Evolutionary conservation across 2,329 filamentous ascomycete genomes (phyloP).

Genomic region (Clarireedia sp.): DNA sequence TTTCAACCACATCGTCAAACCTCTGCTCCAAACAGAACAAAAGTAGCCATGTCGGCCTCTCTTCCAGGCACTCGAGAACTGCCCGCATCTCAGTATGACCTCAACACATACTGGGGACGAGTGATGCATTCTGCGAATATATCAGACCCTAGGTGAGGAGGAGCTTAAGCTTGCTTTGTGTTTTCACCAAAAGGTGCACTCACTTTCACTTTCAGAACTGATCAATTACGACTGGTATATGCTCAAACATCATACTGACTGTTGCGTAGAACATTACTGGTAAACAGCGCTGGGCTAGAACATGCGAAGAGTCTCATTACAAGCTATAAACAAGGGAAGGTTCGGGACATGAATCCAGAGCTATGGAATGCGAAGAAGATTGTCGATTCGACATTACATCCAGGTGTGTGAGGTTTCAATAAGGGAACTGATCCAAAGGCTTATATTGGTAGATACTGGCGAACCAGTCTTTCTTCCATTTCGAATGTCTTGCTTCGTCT

Average conservation of each 20-base stretch:
- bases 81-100: constrained; percentile 84
- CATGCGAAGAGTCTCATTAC: constrained; percentile 75
- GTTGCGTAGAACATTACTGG: constrained; percentile 68
- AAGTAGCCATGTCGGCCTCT: constrained; percentile 52
- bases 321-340: constrained; percentile 78
- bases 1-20: background rate
- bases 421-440: background rate
- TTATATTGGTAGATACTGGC: constrained; percentile 63
- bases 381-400: constrained; percentile 91
- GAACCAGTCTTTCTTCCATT: constrained; percentile 88
- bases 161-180: constrained; percentile 15
- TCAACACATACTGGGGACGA: constrained; percentile 89
- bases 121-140: constrained; percentile 84
- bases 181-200: constrained; percentile 20
- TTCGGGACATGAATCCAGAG: constrained; percentile 75
- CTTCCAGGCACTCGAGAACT: constrained; percentile 67
- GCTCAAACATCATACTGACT: constrained; percentile 16
- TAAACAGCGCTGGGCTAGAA: constrained; percentile 70
- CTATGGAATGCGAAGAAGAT: constrained; percentile 96
- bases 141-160: constrained; percentile 84
- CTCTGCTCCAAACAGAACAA: background rate
- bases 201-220: constrained; percentile 9
- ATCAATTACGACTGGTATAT: background rate
- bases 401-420: constrained; percentile 50
- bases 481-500: constrained; percentile 91